A percentile compares a stretch with the other conserved stretches of the same genome.
Conservation (phyloP, 306 rosid species). For the Pachyrhizus erosus region DNA sequence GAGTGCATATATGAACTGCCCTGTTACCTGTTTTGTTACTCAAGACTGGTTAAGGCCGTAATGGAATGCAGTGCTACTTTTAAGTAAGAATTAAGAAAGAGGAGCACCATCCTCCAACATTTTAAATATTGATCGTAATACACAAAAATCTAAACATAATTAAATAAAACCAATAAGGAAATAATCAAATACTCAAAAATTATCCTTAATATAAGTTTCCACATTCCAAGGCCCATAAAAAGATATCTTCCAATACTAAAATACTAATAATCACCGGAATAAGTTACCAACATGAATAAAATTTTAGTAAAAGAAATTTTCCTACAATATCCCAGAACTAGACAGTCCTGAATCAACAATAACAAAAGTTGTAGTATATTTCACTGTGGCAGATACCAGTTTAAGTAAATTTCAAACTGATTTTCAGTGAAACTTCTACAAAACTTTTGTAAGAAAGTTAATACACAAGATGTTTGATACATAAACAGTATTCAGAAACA, state of each 20-base stretch:
- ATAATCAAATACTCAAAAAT: neutral
- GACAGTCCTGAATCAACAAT: neutral
- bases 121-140: neutral
- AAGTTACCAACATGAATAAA: neutral
- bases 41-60: neutral
- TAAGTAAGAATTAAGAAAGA: neutral
- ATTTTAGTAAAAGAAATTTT: neutral
- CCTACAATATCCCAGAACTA: neutral
- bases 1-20: neutral
- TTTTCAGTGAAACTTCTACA: neutral
- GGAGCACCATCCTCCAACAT: neutral
- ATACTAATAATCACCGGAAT: neutral
- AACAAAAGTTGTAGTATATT: neutral
- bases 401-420: neutral
- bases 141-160: neutral
- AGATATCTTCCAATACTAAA: neutral
- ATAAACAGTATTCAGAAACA: neutral
- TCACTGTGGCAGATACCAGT: neutral
- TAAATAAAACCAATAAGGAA: no score
- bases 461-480: neutral
- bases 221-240: neutral
- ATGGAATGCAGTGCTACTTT: neutral
- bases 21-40: neutral
- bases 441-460: neutral
- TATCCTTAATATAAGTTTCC: neutral